phyloP scores from a whole-genome alignment of 2,329 filamentous ascomycete genomes.

The Clonostachys chloroleuca region DNA sequence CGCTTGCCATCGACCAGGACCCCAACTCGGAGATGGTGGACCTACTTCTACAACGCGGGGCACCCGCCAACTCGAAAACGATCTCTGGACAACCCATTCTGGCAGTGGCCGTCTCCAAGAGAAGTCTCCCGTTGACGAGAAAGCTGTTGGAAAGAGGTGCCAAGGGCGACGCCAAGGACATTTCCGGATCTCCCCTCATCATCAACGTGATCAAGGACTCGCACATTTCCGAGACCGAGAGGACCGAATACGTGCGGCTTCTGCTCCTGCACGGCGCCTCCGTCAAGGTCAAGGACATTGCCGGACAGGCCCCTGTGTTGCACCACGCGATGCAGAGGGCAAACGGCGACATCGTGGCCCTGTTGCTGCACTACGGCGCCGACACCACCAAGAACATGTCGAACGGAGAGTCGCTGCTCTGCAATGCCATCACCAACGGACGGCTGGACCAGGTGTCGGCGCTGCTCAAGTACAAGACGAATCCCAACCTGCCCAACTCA shows the following conservation, averaged over 20 bases:
- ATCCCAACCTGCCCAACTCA: constrained; percentile 21
- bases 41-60: constrained; percentile 25
- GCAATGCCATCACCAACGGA: constrained; percentile 19
- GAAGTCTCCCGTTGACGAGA: constrained; percentile 20
- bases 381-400: constrained; percentile 10
- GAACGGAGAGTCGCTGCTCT: constrained; percentile 19
- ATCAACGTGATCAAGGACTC: constrained; percentile 19
- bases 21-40: constrained; percentile 19
- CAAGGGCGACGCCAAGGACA: constrained; percentile 21
- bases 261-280: constrained; percentile 26
- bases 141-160: constrained; percentile 25
- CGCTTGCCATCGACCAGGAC: constrained; percentile 17
- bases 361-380: constrained; percentile 20
- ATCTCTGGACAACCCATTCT: constrained; percentile 23
- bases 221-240: constrained; percentile 14
- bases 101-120: constrained; percentile 21
- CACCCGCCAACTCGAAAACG: constrained; percentile 19
- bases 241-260: constrained; percentile 14
- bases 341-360: constrained; percentile 10
- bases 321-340: constrained; percentile 1
- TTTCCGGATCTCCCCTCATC: constrained; percentile 21
- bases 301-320: constrained; percentile 5
- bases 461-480: constrained; percentile 23
- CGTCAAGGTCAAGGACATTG: constrained; percentile 16
- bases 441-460: constrained; percentile 11